Evolutionary conservation across 2,329 filamentous ascomycete genomes (phyloP).

Genomic region (Moelleriella libera): DNA sequence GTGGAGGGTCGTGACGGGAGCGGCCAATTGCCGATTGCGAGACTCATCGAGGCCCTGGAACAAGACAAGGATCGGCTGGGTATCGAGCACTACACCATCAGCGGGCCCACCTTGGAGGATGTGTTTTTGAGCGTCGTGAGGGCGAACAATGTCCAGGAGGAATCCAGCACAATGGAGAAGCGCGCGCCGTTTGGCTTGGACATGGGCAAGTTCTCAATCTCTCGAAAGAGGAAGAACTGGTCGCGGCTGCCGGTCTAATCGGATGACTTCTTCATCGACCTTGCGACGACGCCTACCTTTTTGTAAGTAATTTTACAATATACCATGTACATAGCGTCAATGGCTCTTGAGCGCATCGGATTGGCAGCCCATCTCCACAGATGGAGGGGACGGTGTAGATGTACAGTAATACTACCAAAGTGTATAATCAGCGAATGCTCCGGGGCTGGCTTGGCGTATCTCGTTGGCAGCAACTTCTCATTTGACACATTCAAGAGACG

Average conservation of each 20-base stretch:
- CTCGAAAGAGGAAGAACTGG: not conserved
- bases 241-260: not conserved
- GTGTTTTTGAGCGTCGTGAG: constrained; percentile 56
- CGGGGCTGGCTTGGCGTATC: too few relatives aligned
- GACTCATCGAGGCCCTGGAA: constrained; percentile 34
- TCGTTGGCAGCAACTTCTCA: too few relatives aligned
- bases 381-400: too few relatives aligned
- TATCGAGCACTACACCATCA: constrained; percentile 52
- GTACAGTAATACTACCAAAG: too few relatives aligned
- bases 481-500: too few relatives aligned
- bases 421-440: too few relatives aligned
- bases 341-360: too few relatives aligned
- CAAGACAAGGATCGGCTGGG: constrained; percentile 39
- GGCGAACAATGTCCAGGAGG: constrained; percentile 31
- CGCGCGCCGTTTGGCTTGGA: not conserved
- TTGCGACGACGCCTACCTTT: not conserved
- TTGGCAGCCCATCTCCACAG: too few relatives aligned
- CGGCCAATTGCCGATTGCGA: constrained; percentile 8
- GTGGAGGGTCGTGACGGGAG: constrained; percentile 2
- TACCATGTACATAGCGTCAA: too few relatives aligned
- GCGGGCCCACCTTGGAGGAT: constrained; percentile 52
- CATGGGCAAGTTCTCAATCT: not conserved
- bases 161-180: constrained; percentile 1
- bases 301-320: too few relatives aligned
- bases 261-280: not conserved